A percentile compares a stretch with the other conserved stretches of the same genome.
phyloP scores from a whole-genome alignment of 1,139 yeast genomes.

The Kazachstania sp. region DNA sequence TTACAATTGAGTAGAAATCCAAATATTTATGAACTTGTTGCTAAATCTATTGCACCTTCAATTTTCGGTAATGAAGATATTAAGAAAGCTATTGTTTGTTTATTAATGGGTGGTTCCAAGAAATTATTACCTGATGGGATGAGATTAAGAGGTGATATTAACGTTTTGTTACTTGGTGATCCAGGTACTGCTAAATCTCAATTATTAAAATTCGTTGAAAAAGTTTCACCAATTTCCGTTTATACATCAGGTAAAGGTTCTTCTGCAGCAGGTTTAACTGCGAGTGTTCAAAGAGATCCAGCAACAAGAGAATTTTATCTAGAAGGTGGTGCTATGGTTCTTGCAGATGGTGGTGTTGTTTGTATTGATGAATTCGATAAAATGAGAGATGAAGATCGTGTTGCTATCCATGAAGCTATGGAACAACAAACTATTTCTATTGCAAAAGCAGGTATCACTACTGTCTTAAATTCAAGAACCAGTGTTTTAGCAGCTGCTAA shows the following conservation, averaged over 20 bases:
- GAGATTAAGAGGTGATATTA: constrained; percentile 95
- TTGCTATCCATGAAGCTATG: constrained; percentile 99
- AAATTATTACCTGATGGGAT: constrained; percentile 90
- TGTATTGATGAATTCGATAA: constrained; percentile 99
- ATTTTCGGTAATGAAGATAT: constrained; percentile 91
- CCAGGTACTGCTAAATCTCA: constrained; percentile 99
- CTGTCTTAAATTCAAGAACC: constrained; percentile 89
- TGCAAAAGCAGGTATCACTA: constrained; percentile 98
- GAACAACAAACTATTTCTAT: constrained; percentile 99
- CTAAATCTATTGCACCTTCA: constrained; percentile 93
- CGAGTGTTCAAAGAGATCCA: constrained; percentile 90
- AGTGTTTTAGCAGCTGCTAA: constrained; percentile 97
- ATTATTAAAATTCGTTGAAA: constrained; percentile 86
- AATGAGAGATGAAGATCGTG: constrained; percentile 98
- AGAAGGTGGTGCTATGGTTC: constrained; percentile 99
- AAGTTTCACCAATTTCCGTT: constrained; percentile 87
- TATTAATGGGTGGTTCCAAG: constrained; percentile 90
- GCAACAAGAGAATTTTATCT: constrained; percentile 82
- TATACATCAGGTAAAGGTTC: constrained; percentile 99
- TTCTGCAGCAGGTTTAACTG: constrained; percentile 98
- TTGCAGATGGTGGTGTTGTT: constrained; percentile 98
- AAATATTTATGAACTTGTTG: constrained; percentile 70
- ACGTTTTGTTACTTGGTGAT: constrained; percentile 87
- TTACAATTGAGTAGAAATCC: constrained; percentile 73
- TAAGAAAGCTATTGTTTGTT: constrained; percentile 86